phyloP scores from a whole-genome alignment of 352 stramenopile genomes.

The Phytophthora colocasiae region DNA sequence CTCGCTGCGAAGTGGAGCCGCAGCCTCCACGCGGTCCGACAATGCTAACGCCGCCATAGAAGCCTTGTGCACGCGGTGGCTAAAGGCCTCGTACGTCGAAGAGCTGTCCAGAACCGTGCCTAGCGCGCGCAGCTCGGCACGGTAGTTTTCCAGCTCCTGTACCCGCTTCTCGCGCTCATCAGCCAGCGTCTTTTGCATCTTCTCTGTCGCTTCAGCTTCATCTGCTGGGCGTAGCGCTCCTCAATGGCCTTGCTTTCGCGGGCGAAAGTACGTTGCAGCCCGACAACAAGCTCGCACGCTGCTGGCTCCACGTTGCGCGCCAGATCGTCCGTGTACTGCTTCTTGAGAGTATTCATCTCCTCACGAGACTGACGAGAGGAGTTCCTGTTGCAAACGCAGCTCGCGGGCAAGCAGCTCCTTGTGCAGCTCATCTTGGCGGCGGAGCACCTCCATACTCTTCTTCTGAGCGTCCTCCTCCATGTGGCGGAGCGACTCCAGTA shows the following conservation, averaged over 20 bases:
- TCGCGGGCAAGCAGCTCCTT: slow-evolving; percentile 82
- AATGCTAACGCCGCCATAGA: slow-evolving; percentile 81
- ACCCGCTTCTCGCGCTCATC: slow-evolving; percentile 73
- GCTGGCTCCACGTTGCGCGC: slow-evolving; percentile 65
- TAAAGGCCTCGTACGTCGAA: slow-evolving; percentile 86
- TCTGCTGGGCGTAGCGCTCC: slow-evolving; percentile 52
- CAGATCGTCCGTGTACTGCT: slow-evolving; percentile 70
- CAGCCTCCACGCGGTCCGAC: slow-evolving; percentile 83
- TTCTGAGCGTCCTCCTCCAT: slow-evolving; percentile 85
- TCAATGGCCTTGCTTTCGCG: slow-evolving; percentile 73
- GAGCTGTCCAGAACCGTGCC: slow-evolving; percentile 76
- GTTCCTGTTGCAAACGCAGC: slow-evolving; percentile 74
- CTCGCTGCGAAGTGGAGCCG: slow-evolving; percentile 71
- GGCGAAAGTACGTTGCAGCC: slow-evolving; percentile 64
- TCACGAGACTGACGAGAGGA: slow-evolving; percentile 67
- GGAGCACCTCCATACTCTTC: slow-evolving; percentile 71
- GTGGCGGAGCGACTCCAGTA: slow-evolving; percentile 74
- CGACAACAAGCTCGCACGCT: slow-evolving; percentile 64
- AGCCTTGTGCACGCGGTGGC: slow-evolving; percentile 85
- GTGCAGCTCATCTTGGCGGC: slow-evolving; percentile 71
- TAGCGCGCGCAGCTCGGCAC: slow-evolving; percentile 67
- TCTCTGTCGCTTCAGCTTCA: slow-evolving; percentile 60
- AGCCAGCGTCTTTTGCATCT: slow-evolving; percentile 63
- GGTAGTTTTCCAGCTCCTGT: slow-evolving; percentile 70
- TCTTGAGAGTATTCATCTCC: slow-evolving; percentile 69